Percentiles rank a stretch among this genome's conserved stretches.
Evolutionary conservation across 2,329 filamentous ascomycete genomes (phyloP).

Genomic region (Zymoseptoria brevis): DNA sequence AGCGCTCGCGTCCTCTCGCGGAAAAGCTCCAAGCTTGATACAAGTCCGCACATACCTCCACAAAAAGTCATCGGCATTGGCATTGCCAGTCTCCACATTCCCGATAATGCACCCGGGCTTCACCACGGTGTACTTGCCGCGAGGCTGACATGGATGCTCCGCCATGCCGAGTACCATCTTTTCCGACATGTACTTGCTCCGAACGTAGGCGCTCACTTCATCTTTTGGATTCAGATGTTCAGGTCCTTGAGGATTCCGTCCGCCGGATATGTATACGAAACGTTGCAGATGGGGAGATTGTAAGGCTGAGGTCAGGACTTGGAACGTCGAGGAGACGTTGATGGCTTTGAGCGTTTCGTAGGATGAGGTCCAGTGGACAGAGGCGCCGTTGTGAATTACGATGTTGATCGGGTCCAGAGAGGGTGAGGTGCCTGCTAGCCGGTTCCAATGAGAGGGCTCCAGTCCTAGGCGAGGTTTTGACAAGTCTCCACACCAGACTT

Average conservation of each 20-base stretch:
- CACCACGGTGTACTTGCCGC: background rate
- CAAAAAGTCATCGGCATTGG: background rate
- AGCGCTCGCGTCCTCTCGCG: background rate
- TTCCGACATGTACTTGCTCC: background rate
- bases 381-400: background rate
- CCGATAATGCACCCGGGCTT: background rate
- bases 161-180: background rate
- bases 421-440: background rate
- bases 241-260: background rate
- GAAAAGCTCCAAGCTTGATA: background rate
- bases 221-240: background rate
- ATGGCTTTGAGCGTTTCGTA: background rate
- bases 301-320: background rate
- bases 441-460: background rate
- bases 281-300: background rate
- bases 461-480: background rate
- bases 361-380: background rate
- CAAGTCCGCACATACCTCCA: background rate
- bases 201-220: background rate
- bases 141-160: background rate
- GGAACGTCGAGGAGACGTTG: background rate
- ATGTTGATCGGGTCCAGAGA: background rate
- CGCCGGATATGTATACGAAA: background rate
- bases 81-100: background rate
- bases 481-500: background rate